Evolutionary conservation across 192 early-diverging fungal genomes (phyloP).

Genomic region (Coemansia biformis): DNA sequence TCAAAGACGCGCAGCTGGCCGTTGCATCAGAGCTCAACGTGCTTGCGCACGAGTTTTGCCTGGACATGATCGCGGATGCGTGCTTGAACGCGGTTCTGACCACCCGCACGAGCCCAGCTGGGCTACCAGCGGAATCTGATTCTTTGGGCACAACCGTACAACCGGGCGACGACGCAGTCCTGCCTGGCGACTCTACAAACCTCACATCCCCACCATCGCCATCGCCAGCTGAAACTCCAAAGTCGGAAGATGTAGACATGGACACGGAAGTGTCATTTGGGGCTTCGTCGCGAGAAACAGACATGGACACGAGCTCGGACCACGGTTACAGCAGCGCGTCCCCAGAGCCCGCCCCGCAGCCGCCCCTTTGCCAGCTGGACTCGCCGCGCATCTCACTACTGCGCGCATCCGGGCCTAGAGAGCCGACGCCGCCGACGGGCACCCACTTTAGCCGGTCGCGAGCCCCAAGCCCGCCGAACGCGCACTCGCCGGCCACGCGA

Average conservation of each 20-base stretch:
- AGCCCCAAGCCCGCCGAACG: slow-evolving; percentile 37
- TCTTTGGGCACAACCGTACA: too few relatives aligned
- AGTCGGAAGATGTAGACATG: slow-evolving; percentile 11
- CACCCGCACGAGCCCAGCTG: not conserved
- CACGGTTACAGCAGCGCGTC: slow-evolving; percentile 8
- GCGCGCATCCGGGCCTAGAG: too few relatives aligned
- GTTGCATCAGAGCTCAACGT: slow-evolving; percentile 27
- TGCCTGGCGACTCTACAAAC: too few relatives aligned
- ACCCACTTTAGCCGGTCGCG: slow-evolving; percentile 24
- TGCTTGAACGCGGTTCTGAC: slow-evolving; percentile 18
- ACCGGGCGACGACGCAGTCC: too few relatives aligned
- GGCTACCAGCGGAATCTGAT: not conserved
- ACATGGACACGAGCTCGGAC: slow-evolving; percentile 46
- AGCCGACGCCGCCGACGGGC: not conserved
- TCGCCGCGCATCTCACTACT: not conserved
- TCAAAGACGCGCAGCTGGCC: slow-evolving; percentile 5
- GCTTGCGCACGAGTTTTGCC: slow-evolving; percentile 32
- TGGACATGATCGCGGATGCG: slow-evolving; percentile 22
- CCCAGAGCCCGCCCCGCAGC: not conserved
- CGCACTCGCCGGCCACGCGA: slow-evolving; percentile 8
- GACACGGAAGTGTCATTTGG: not conserved
- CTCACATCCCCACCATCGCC: not conserved
- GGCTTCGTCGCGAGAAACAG: slow-evolving; percentile 12
- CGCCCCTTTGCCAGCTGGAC: too few relatives aligned
- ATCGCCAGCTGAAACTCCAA: not conserved